These are phyloP conservation scores for Nitzschia palea DNA, from an alignment of 108 stramenopile genomes.

Conservation along the genomic window DNA sequence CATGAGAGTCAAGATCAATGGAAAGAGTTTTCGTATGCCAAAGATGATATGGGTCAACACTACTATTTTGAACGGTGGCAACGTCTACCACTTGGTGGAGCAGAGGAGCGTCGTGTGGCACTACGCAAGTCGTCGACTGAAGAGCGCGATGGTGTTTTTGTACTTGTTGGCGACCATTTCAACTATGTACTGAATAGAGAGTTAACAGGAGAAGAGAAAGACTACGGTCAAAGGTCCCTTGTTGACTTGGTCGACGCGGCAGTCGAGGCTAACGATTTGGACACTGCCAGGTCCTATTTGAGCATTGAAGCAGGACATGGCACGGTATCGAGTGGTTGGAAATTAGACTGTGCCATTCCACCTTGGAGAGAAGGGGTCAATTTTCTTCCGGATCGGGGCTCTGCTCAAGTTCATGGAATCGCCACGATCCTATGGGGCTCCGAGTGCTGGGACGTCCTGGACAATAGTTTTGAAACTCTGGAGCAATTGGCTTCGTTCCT, in stretches of 20 bases:
- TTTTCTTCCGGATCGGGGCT: constrained; percentile 21
- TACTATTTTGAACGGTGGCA: constrained; percentile 90
- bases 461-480: constrained; percentile 38
- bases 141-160: constrained; percentile 54
- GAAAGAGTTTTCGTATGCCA: constrained; percentile 86
- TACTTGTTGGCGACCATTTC: constrained; percentile 79
- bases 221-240: constrained; percentile 27
- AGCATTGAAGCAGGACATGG: constrained; percentile 78
- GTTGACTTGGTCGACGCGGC: constrained; percentile 70
- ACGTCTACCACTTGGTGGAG: constrained; percentile 42
- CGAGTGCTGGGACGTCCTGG: constrained; percentile 48
- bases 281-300: constrained; percentile 54
- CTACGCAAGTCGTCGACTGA: constrained; percentile 36
- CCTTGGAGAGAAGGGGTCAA: constrained; percentile 67
- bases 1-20: constrained; percentile 39
- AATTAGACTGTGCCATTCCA: constrained; percentile 67
- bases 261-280: constrained; percentile 57
- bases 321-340: constrained; percentile 66
- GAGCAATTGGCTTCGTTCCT: constrained; percentile 14
- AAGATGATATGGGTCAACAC: constrained; percentile 70
- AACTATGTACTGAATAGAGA: constrained; percentile 61
- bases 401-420: not conserved
- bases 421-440: constrained; percentile 37
- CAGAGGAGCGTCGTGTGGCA: constrained; percentile 44
- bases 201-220: constrained; percentile 27